Percentiles rank a stretch among this genome's conserved stretches.
Conservation (phyloP, 352 stramenopile species). For the Globisporangium cystogenes region DNA sequence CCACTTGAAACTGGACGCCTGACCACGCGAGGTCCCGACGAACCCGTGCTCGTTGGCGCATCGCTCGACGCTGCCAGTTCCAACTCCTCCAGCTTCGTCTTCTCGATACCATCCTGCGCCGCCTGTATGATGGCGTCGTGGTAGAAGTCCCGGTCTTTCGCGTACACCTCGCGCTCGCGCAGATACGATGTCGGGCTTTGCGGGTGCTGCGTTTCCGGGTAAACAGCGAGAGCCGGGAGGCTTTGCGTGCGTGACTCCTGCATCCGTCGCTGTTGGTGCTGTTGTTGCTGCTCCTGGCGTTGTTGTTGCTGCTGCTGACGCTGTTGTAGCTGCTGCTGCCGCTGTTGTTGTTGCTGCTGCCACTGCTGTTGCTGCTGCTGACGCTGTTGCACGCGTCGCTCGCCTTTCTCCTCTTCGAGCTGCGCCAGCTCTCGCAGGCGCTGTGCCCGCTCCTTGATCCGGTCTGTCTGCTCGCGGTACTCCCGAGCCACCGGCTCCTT, state of each 20-base stretch:
- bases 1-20: slow-evolving; percentile 5
- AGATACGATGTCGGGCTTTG: slow-evolving; percentile 8
- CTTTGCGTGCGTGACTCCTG: slow-evolving; percentile 1
- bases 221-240: neutral
- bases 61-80: neutral
- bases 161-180: slow-evolving; percentile 9
- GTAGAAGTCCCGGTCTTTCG: slow-evolving; percentile 8
- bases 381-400: neutral
- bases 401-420: neutral
- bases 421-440: neutral
- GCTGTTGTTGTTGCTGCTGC: slow-evolving; percentile 1
- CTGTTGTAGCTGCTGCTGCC: neutral
- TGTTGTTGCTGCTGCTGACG: neutral
- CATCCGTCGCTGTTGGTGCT: neutral
- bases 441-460: neutral
- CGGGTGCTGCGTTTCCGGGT: neutral
- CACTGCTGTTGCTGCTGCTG: slow-evolving; percentile 1
- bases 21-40: neutral
- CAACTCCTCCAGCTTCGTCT: slow-evolving; percentile 7
- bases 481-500: neutral
- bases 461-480: neutral
- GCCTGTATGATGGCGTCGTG: slow-evolving; percentile 8
- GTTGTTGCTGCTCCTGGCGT: neutral
- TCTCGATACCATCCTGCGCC: slow-evolving; percentile 8
- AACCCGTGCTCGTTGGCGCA: neutral